phyloP scores from a whole-genome alignment of 108 stramenopile genomes.

The Halocafeteria seosinensis region DNA sequence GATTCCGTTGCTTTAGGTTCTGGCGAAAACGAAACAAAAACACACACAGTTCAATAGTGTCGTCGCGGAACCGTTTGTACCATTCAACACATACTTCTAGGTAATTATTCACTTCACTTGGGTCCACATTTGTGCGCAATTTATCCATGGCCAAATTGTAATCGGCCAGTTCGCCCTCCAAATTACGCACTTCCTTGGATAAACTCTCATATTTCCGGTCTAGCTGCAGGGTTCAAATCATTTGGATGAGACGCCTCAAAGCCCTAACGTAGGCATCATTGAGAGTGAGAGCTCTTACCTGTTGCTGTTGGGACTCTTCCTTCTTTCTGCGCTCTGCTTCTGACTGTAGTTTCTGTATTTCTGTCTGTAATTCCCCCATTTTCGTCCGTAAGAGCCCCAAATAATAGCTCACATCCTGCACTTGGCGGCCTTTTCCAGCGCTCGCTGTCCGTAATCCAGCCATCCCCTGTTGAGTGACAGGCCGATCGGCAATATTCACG shows the following conservation, averaged over 20 bases:
- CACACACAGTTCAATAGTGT: neutral
- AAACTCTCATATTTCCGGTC: constrained; percentile 37
- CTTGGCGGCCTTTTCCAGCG: constrained; percentile 31
- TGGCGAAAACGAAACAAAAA: neutral
- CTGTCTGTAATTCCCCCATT: constrained; percentile 10
- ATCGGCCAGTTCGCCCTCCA: constrained; percentile 46
- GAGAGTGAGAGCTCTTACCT: too few species aligned
- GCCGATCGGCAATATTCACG: neutral
- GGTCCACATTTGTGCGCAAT: constrained; percentile 35
- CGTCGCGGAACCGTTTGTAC: neutral
- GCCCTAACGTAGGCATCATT: too few species aligned
- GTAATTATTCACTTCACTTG: constrained; percentile 30
- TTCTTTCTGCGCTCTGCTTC: constrained; percentile 9
- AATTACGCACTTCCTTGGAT: constrained; percentile 16
- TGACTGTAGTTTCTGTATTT: constrained; percentile 11
- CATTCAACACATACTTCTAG: too few species aligned
- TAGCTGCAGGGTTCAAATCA: too few species aligned
- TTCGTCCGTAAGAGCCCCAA: constrained; percentile 35
- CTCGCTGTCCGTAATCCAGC: neutral
- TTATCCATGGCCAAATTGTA: constrained; percentile 53
- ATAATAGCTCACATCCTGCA: constrained; percentile 40
- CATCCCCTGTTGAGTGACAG: neutral
- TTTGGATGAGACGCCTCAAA: too few species aligned
- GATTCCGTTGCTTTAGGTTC: neutral
- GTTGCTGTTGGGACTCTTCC: too few species aligned